Evolutionary conservation across 2,329 filamentous ascomycete genomes (phyloP), one percentile per base, ranked within the genome.

Genomic region (Cryphonectria nitschkei): DNA sequence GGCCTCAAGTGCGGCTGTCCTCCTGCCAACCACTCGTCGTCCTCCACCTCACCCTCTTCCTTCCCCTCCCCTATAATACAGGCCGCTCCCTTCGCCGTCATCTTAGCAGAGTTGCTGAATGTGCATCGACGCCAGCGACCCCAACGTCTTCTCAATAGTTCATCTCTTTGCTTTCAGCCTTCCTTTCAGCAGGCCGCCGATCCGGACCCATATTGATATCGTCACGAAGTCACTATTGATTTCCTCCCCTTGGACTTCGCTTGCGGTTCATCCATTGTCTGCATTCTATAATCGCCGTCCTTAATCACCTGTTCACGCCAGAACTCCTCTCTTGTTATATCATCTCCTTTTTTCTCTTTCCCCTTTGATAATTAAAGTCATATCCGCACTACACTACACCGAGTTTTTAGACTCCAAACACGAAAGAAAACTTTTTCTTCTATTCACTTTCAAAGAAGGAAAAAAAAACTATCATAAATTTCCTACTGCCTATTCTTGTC

Each of bases 91-190:
- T n/a, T 56, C 65, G 16, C 67, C 29, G 46, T 54, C 68, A 56
- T 46, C 43, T 41, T 52, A n/a, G 54, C 62, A 54, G 29, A 68
- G n/a, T 29, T 34, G n/a, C 32, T 68, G 58, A 37, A 26, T 29
- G 39, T 54, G 58, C 63, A 67, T 70, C 66, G 64, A 72, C 68
- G 70, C 71, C 71, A 68, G 50, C 71, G 71, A 64, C 71, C 68
- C 71, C 68, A 70, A 70, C 65, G 65, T 68, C 65, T 39, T 68
- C 46, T 60, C 71, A 72, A 72, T 70, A 70, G 62, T 68, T 50
- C 67, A 41, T 46, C 68, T 60, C 61, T 68, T 67, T 68, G 52
- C 63, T 66, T 41, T 70, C 71, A 72, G 68, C 71, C 71, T 72
- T 70, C 34, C 68, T 63, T 70, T 70, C 71, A 68, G 71, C 67